Conservation (phyloP, 2,329 filamentous ascomycete species). For the Xylariales sp. region DNA sequence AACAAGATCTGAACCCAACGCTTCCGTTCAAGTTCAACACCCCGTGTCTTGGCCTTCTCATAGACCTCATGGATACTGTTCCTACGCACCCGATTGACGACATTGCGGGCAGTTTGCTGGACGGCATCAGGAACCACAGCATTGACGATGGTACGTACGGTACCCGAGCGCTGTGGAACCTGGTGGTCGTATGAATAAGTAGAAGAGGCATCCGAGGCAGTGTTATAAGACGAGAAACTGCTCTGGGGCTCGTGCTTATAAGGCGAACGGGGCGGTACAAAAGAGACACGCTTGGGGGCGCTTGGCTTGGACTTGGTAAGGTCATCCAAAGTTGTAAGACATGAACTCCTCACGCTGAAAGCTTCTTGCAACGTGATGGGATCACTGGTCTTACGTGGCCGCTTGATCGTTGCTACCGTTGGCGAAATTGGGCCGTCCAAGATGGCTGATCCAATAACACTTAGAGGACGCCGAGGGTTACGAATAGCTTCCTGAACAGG, state of each 20-base stretch:
- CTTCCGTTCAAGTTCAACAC: slow-evolving; percentile 12
- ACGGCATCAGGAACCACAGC: slow-evolving; percentile 5
- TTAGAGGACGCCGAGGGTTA: background rate
- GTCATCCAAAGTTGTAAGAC: background rate
- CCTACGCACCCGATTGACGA: slow-evolving; percentile 4
- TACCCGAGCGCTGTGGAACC: slow-evolving; percentile 7
- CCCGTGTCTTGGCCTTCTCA: slow-evolving; percentile 13
- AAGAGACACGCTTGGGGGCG: background rate
- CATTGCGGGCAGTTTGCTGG: slow-evolving; percentile 6
- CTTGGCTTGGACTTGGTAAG: background rate
- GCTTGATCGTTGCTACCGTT: background rate
- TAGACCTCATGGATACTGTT: slow-evolving; percentile 11
- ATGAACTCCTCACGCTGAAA: background rate
- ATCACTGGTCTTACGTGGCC: background rate
- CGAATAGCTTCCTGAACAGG: background rate
- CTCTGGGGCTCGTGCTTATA: background rate
- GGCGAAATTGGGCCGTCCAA: background rate
- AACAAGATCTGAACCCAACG: slow-evolving; percentile 15
- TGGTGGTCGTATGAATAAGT: background rate
- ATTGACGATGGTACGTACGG: slow-evolving; percentile 6
- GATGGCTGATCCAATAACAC: background rate
- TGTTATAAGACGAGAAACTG: background rate
- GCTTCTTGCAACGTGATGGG: background rate
- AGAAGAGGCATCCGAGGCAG: background rate
- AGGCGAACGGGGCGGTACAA: background rate